phyloP scores from a whole-genome alignment of 2,329 filamentous ascomycete species.

The Didymella segeticola region DNA sequence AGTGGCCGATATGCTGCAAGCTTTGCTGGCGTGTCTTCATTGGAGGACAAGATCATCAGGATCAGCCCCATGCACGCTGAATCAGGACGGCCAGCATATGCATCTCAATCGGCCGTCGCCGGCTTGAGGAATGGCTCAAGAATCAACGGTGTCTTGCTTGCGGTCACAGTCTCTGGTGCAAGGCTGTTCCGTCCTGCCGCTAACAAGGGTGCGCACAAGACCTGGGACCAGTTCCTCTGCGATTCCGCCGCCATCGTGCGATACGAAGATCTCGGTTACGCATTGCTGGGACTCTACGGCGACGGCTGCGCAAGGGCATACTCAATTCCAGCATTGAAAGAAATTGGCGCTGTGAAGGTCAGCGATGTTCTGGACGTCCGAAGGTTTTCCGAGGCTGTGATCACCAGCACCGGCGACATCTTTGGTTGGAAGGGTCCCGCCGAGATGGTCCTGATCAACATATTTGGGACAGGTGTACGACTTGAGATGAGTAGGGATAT shows the following conservation, averaged over 20 bases:
- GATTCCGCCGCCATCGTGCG: slow-evolving; percentile 80
- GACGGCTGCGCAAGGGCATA: slow-evolving; percentile 82
- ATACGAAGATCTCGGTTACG: slow-evolving; percentile 76
- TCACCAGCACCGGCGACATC: slow-evolving; percentile 81
- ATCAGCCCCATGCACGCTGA: slow-evolving; percentile 82
- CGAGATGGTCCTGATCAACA: slow-evolving; percentile 80
- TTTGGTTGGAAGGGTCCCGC: slow-evolving; percentile 89
- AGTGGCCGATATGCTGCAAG: slow-evolving; percentile 75
- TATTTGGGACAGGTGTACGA: slow-evolving; percentile 77
- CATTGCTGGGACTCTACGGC: slow-evolving; percentile 83
- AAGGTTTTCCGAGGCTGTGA: slow-evolving; percentile 71
- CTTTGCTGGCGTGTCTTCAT: slow-evolving; percentile 69
- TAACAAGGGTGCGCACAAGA: slow-evolving; percentile 88
- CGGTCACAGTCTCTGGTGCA: slow-evolving; percentile 75
- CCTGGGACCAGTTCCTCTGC: slow-evolving; percentile 83
- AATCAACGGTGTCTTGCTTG: slow-evolving; percentile 81
- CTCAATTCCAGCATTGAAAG: slow-evolving; percentile 85
- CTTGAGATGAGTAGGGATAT: slow-evolving; percentile 69
- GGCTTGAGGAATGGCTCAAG: slow-evolving; percentile 75
- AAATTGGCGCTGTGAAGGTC: slow-evolving; percentile 74
- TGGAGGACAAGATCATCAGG: slow-evolving; percentile 74
- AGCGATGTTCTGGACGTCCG: slow-evolving; percentile 73
- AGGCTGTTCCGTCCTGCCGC: slow-evolving; percentile 86
- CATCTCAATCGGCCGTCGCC: slow-evolving; percentile 77
- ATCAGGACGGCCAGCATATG: slow-evolving; percentile 75